These are phyloP conservation scores for Millerago galiae DNA, from an alignment of 805 yeast genomes.

Conservation along the genomic window DNA sequence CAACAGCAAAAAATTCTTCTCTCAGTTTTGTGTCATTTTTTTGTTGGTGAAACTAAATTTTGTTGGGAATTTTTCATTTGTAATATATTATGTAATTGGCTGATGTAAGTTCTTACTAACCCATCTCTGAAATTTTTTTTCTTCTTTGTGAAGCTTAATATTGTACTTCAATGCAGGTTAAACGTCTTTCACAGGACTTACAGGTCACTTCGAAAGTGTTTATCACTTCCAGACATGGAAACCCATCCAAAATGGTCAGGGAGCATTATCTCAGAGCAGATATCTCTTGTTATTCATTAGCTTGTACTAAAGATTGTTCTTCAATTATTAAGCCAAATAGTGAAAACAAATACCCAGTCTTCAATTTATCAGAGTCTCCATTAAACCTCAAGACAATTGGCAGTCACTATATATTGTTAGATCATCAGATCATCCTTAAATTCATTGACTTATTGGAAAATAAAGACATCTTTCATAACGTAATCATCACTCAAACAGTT, in stretches of 20 bases:
- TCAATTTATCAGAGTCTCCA: conserved; percentile 63
- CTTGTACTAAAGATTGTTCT: conserved; percentile 57
- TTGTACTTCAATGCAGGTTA: conserved; percentile 14
- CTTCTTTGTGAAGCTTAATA: neutral
- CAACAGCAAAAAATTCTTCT: too few relatives aligned
- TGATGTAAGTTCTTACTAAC: too few relatives aligned
- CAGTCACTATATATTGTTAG: conserved; percentile 76
- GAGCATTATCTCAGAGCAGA: conserved; percentile 92
- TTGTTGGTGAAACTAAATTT: too few relatives aligned
- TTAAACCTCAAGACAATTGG: conserved; percentile 36
- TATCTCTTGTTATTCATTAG: conserved; percentile 80
- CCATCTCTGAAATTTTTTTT: too few relatives aligned
- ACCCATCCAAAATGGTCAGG: conserved; percentile 83
- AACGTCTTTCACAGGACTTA: conserved; percentile 43
- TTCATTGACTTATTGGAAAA: conserved; percentile 89
- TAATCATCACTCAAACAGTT: conserved; percentile 91
- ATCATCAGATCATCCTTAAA: conserved; percentile 80
- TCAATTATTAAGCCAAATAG: conserved; percentile 53
- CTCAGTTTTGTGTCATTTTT: too few relatives aligned
- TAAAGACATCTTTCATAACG: conserved; percentile 72
- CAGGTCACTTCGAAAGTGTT: conserved; percentile 83
- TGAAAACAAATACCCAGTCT: conserved; percentile 55
- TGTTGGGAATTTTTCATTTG: too few relatives aligned
- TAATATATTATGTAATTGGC: too few relatives aligned
- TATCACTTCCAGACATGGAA: conserved; percentile 85